A percentile compares a stretch with the other conserved stretches of the same genome.
Conservation (phyloP, 73 alveolate genomes). For the Tetrahymena elliotti region DNA sequence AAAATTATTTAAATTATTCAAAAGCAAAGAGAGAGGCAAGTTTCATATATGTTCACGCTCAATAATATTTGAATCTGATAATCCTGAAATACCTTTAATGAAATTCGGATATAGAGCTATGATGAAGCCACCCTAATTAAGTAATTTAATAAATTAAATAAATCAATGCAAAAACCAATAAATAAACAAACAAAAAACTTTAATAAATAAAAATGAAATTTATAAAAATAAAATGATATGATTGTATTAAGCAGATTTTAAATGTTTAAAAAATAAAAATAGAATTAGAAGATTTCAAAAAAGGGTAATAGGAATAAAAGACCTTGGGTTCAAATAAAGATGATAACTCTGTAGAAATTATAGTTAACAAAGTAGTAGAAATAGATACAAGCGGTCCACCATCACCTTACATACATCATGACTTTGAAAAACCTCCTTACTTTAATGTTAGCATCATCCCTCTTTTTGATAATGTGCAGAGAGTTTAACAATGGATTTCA, state of each 20-base stretch:
- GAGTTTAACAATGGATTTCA: constrained; percentile 5
- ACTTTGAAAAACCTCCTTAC: background rate
- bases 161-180: too few relatives aligned
- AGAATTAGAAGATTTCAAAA: background rate
- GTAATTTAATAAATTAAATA: background rate
- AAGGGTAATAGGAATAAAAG: background rate
- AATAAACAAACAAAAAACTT: background rate
- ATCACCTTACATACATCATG: constrained; percentile 24
- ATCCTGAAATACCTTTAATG: constrained; percentile 25
- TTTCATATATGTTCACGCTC: constrained; percentile 52
- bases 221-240: background rate
- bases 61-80: constrained; percentile 49
- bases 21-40: constrained; percentile 46
- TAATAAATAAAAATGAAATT: background rate
- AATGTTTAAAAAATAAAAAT: background rate
- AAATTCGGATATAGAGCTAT: constrained; percentile 38
- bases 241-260: background rate
- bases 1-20: background rate
- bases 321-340: background rate
- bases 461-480: background rate
- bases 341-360: background rate
- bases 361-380: constrained; percentile 28
- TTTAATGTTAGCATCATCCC: background rate
- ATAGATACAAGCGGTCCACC: constrained; percentile 40
- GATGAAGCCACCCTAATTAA: constrained; percentile 14